Base-by-base conservation (phyloP, 352 stramenopile genomes). In the Globisporangium abappressorium region DNA sequence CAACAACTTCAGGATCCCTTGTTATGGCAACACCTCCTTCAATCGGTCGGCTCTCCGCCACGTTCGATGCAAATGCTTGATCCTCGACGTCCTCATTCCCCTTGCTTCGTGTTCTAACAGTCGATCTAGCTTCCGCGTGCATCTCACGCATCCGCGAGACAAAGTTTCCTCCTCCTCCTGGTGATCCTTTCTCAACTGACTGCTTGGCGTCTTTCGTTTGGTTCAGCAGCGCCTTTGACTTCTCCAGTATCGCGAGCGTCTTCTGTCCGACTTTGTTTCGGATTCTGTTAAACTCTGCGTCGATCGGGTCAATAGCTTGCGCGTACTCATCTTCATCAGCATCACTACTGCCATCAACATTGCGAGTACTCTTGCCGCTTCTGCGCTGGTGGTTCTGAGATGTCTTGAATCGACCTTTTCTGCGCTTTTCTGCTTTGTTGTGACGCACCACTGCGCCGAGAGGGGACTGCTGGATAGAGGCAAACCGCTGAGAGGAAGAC, bases 231-330 rank as follows among this genome's bases (percentile, higher is more conserved):
- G 62, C 58, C 30, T 80, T 80, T 14, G 78, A 82, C 12, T 76
- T 75, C 49, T 89, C 76, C 0, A 91, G 69, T 24, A 91, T 89
- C 0, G 83, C 81, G 5, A 85, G 71, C 9, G 83, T 91, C 43
- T 76, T 74, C 56, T 78, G 49, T 4, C 81, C 79, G 4, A 91
- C 72, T 74, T 83, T 89, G 33, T 65, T 76, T 5, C 75, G 73
- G 9, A 79, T 62, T 2, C 71, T 69, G 33, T 74, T 62, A 41
- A 87, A 89, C 14, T 72, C 74, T 22, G 69, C 66, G 14, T 83
- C 74, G 1, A 78, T 59, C 5, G 76, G 64, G 6, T 72, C 61
- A 3, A 64, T 51, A 30, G 70, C 68, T 2, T 70, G 43, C 14
- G 56, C 68, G 53, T 70, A 62, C 5, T 68, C 63, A n/a, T 71